Evolutionary conservation across 2,329 filamentous ascomycete genomes (phyloP).

Genomic region (Cladosporium phlei): DNA sequence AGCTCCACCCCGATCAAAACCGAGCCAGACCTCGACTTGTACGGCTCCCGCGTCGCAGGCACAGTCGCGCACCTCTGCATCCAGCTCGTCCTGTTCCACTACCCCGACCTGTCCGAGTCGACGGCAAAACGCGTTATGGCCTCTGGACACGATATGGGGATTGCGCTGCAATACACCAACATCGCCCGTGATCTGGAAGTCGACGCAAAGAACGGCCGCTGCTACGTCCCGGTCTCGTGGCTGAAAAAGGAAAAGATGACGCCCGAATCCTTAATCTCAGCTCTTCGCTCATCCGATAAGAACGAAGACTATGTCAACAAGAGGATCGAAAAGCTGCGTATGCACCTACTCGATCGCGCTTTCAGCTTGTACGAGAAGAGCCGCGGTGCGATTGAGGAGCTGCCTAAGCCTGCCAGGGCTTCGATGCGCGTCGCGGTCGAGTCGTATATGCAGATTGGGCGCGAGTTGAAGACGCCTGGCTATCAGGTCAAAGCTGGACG

Average conservation of each 20-base stretch:
- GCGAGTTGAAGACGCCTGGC: constrained; percentile 50
- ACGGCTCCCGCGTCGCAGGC: constrained; percentile 65
- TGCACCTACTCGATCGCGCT: constrained; percentile 54
- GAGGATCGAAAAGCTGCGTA: constrained; percentile 48
- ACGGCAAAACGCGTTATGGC: constrained; percentile 45
- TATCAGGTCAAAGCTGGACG: constrained; percentile 41
- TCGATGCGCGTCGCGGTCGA: constrained; percentile 66
- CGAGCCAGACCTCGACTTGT: constrained; percentile 56
- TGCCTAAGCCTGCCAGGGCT: constrained; percentile 57
- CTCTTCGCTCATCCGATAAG: constrained; percentile 17
- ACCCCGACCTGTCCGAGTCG: constrained; percentile 29
- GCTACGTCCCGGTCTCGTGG: constrained; percentile 65
- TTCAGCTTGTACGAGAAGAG: constrained; percentile 57
- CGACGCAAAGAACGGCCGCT: constrained; percentile 60
- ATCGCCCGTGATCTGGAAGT: constrained; percentile 68
- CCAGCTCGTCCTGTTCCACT: constrained; percentile 61
- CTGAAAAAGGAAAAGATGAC: constrained; percentile 54
- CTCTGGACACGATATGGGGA: constrained; percentile 62
- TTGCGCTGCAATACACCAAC: constrained; percentile 72
- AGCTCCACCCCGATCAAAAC: constrained; percentile 49
- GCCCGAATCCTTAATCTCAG: constrained; percentile 50
- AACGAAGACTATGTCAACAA: constrained; percentile 41
- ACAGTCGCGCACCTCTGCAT: constrained; percentile 67
- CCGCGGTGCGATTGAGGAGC: constrained; percentile 53
- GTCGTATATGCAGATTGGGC: constrained; percentile 71